Conservation (phyloP, 768 basidiomycete genomes). For the Rhodotorula kratochvilovae region DNA sequence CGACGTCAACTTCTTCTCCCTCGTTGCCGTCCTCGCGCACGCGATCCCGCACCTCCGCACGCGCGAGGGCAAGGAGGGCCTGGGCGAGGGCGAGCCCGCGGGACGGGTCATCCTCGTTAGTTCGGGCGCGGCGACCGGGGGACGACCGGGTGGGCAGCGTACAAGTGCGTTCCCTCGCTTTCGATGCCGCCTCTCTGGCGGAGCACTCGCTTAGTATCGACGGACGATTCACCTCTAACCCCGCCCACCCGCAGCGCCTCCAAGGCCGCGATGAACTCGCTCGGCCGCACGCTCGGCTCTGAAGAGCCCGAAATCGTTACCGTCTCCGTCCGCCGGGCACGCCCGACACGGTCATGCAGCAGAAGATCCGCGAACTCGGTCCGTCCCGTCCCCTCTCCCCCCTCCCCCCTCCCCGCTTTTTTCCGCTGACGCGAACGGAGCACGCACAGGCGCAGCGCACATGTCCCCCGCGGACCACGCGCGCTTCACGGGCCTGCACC, state of each 20-base stretch:
- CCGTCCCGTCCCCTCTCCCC: background rate
- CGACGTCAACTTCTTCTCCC: slow-evolving; percentile 82
- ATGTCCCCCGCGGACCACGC: slow-evolving; percentile 60
- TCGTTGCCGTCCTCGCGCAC: slow-evolving; percentile 64
- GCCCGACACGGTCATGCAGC: slow-evolving; percentile 68
- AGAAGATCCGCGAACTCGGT: slow-evolving; percentile 40
- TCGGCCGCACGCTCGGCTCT: slow-evolving; percentile 72
- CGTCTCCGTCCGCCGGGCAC: slow-evolving; percentile 81
- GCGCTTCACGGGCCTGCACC: slow-evolving; percentile 59
- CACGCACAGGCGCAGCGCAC: slow-evolving; percentile 17
- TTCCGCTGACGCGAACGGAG: background rate
- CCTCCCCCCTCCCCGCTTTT: background rate
- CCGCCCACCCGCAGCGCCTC: slow-evolving; percentile 56
- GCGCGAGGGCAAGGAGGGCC: slow-evolving; percentile 48
- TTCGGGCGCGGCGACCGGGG: slow-evolving; percentile 75
- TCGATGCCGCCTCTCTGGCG: too few species aligned
- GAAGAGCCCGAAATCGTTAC: slow-evolving; percentile 74
- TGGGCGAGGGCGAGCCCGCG: background rate
- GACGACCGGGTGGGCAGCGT: slow-evolving; percentile 63
- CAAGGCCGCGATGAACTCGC: slow-evolving; percentile 84
- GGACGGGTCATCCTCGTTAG: slow-evolving; percentile 70
- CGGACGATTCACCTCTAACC: too few species aligned
- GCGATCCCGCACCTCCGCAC: slow-evolving; percentile 66
- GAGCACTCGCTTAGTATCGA: too few species aligned
- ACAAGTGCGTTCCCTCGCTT: slow-evolving; percentile 38